phyloP scores from a whole-genome alignment of 2,329 filamentous ascomycete species.

The Fusarium duplospermum region DNA sequence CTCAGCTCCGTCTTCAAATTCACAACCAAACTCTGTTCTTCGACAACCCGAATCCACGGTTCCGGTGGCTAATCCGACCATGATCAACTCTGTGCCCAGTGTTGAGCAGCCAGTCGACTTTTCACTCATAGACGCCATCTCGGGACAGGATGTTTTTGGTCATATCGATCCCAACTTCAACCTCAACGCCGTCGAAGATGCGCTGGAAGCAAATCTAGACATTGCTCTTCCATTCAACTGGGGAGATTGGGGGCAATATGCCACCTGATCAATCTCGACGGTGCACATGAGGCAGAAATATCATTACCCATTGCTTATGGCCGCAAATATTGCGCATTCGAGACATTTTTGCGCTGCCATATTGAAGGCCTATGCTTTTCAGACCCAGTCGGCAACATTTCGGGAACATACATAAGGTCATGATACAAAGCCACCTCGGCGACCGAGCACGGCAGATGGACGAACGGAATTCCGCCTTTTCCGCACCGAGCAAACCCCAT shows the following conservation, averaged over 20 bases:
- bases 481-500: neutral
- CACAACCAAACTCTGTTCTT: conserved; percentile 1
- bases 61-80: conserved; percentile 40
- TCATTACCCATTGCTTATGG: neutral
- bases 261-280: conserved; percentile 34
- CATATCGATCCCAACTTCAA: conserved; percentile 68
- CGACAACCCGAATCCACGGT: conserved; percentile 31
- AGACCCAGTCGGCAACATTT: neutral
- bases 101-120: conserved; percentile 54
- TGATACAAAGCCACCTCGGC: neutral
- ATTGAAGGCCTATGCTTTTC: neutral
- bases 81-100: conserved; percentile 43
- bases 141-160: conserved; percentile 65
- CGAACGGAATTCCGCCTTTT: neutral
- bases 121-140: conserved; percentile 56
- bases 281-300: neutral
- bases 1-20: conserved; percentile 31
- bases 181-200: conserved; percentile 64
- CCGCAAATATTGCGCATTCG: neutral
- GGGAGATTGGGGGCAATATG: conserved; percentile 57
- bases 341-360: neutral
- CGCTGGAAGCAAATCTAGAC: conserved; percentile 65
- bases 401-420: neutral
- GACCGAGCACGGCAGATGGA: neutral
- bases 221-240: conserved; percentile 65